Evolutionary conservation across 2,329 filamentous ascomycete genomes (phyloP).

Genomic region (Periconia macrospinosa): DNA sequence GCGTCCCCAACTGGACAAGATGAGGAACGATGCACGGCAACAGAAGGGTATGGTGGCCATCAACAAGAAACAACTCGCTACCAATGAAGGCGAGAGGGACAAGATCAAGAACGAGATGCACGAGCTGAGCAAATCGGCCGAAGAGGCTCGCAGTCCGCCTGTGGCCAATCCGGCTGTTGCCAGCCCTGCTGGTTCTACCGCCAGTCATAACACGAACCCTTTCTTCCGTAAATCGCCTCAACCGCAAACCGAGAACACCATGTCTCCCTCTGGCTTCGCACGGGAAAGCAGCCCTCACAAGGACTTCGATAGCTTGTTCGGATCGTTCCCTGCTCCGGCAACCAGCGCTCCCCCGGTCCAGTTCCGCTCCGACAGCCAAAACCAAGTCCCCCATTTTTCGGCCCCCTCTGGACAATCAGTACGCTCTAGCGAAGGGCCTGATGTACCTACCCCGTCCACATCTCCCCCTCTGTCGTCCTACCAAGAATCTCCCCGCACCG

Average conservation of each 20-base stretch:
- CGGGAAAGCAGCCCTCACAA: slow-evolving; percentile 40
- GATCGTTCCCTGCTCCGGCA: slow-evolving; percentile 58
- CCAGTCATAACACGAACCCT: slow-evolving; percentile 81
- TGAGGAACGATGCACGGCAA: slow-evolving; percentile 87
- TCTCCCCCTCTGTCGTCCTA: slow-evolving; percentile 62
- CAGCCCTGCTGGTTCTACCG: slow-evolving; percentile 65
- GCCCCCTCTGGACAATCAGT: slow-evolving; percentile 46
- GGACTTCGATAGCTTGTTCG: slow-evolving; percentile 82
- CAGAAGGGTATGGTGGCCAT: slow-evolving; percentile 96
- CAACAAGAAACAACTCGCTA: slow-evolving; percentile 95
- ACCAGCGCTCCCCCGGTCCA: slow-evolving; percentile 58
- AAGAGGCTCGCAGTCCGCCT: slow-evolving; percentile 50
- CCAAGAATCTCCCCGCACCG: slow-evolving; percentile 57
- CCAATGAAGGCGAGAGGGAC: slow-evolving; percentile 85
- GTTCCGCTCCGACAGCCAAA: slow-evolving; percentile 59
- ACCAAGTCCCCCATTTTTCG: slow-evolving; percentile 39
- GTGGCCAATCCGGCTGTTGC: slow-evolving; percentile 54
- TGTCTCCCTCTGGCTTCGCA: slow-evolving; percentile 54
- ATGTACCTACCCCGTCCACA: slow-evolving; percentile 62
- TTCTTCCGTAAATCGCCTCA: slow-evolving; percentile 76
- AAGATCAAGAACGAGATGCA: slow-evolving; percentile 81
- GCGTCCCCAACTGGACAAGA: slow-evolving; percentile 89
- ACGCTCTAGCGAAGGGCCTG: slow-evolving; percentile 51
- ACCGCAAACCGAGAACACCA: slow-evolving; percentile 52
- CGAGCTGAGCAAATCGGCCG: slow-evolving; percentile 65